Evolutionary conservation across 768 basidiomycete species (phyloP).

Genomic region (Mycena galericulata): DNA sequence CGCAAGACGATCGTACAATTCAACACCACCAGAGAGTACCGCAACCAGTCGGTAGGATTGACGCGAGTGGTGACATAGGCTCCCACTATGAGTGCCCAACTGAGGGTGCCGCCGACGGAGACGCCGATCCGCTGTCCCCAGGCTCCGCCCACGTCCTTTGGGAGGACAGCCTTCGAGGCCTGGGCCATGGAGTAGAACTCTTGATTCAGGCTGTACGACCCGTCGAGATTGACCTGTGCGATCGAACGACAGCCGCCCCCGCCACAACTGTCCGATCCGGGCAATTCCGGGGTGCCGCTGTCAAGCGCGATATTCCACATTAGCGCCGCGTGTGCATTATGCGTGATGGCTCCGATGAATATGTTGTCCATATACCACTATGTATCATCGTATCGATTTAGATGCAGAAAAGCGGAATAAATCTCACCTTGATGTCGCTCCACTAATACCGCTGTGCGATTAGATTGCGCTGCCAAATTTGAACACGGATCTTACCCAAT

Average conservation of each 20-base stretch:
- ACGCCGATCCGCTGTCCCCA: conserved; percentile 78
- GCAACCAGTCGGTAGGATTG: conserved; percentile 65
- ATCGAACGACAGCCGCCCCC: conserved; percentile 74
- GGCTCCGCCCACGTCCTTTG: conserved; percentile 74
- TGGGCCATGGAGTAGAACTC: conserved; percentile 86
- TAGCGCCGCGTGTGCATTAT: conserved; percentile 60
- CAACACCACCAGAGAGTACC: conserved; percentile 80
- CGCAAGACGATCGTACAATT: conserved; percentile 60
- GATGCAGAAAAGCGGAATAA: neutral
- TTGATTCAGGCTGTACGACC: conserved; percentile 75
- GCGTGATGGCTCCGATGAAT: conserved; percentile 57
- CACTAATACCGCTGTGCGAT: conserved; percentile 47
- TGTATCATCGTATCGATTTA: neutral
- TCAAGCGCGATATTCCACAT: conserved; percentile 86
- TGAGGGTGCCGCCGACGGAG: conserved; percentile 65
- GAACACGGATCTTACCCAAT: conserved; percentile 57
- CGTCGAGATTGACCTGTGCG: conserved; percentile 73
- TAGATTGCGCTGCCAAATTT: conserved; percentile 13
- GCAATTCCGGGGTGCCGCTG: conserved; percentile 71
- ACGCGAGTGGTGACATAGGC: conserved; percentile 73
- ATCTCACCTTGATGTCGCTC: conserved; percentile 80
- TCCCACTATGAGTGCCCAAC: conserved; percentile 71
- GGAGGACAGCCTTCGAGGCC: conserved; percentile 78
- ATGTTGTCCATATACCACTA: conserved; percentile 78
- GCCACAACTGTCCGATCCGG: conserved; percentile 72